Base-by-base conservation (phyloP, 352 stramenopile species). In the Pythium rhizo-oryzae region DNA sequence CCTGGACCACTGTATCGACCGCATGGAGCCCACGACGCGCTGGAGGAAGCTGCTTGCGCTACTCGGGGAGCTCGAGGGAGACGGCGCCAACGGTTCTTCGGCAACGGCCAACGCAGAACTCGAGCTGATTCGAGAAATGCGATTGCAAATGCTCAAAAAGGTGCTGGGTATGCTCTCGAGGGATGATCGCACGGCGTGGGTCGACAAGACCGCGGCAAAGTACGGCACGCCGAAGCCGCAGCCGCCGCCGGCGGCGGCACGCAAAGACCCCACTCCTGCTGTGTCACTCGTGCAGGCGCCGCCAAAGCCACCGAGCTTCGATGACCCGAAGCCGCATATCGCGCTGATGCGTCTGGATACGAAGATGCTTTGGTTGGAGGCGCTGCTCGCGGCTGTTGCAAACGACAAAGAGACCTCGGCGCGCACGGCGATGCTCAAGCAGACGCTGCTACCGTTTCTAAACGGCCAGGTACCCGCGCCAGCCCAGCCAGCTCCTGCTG, bases 331-430 rank as follows among this genome's bases (percentile, higher is more conserved):
- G 3, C 12, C 47, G 0, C 64, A 79, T 15, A 37, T 91, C 1
- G 4, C 67, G 1, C 46, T 61, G 33, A 86, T 91, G 81, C 73
- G 69, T 21, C 57, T 82, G 8, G 76, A 90, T n/a, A 24, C 79
- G 50, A 93, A 91, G 47, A 80, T 93, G 55, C 65, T 69, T 8
- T 91, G 84, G 84, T 59, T 91, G 35, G 80, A 93, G 11, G 71
- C 70, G 18, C 62, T 91, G 28, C 39, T 91, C 33, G 62, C 79
- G 0, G 66, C 60, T 1, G 62, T 91, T 4, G 39, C 76, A 16
- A 79, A 33, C 1, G 82, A 89, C 30, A 72, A 72, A 1, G 81
- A 88, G 35, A 72, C 64, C 11, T 87, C 78, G 15, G 74, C 71
- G 9, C 77, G 77, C n/a, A 74, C 83, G 24, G 43, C 67, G 41